Evolutionary conservation across 768 basidiomycete species (phyloP), one percentile per base, ranked within the genome.

Genomic region (Clitopilus passeckerianus): DNA sequence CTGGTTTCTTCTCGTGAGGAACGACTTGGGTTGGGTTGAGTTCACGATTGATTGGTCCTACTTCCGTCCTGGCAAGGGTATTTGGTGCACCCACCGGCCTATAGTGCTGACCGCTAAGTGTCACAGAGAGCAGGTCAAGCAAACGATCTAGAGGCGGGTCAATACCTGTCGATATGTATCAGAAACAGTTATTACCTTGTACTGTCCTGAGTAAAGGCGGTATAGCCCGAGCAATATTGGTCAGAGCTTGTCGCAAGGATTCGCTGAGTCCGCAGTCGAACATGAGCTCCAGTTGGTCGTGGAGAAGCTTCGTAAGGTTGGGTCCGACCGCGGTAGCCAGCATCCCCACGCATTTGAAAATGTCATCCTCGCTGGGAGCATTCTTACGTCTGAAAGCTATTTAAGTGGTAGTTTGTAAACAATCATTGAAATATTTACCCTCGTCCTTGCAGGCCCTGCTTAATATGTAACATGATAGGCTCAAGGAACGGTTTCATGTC

Each of bases 321-420:
- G 95, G 95, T 0, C 97, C 97, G 33, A 99, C 95, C 8, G 97
- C 93, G 1, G 87, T 85, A 0, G 95, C 93, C 44, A 99, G 78
- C 94, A 98, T 96, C 35, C 93, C 93, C 60, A 99, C 84, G 72
- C 97, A 98, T 79, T 98, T 93, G 68, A 99, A 98, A 60, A 98
- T 94, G 0, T 95, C 90, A 63, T 94, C 94, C 71, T 98, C 95
- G 15, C 89, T 87, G 1, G 92, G 91, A 1, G 94, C 91, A 68
- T 93, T 95, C 79, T 95, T 96, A 68, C 88, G 87, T 59, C 86
- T 88, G 61, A 27, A 46, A 56, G 37, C 37, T 22, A 30, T n/a
- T 37, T 24, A 18, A 61, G 22, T 44, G 20, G 18, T 34, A 44
- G 33, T 24, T 55, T 27, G 34, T 44, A 50, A 35, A 20, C 14